These are phyloP conservation scores for Aspergillus flavus DNA, from an alignment of 2,329 filamentous ascomycete species.

Conservation along the genomic window DNA sequence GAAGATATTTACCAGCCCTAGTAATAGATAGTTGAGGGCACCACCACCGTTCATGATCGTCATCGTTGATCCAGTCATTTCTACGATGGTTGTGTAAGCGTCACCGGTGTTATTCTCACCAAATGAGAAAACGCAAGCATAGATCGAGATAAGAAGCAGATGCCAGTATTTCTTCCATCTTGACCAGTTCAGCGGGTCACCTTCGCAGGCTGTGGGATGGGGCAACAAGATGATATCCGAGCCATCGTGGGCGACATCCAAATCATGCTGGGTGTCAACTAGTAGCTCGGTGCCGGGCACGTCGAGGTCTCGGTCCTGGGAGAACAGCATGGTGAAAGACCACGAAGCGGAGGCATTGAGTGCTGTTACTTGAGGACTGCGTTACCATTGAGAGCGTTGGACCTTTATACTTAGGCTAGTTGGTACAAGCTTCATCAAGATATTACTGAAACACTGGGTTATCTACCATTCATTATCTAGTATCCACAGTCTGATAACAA, in stretches of 20 bases:
- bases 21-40: background rate
- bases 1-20: background rate
- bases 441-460: background rate
- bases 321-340: background rate
- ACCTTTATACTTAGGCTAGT: background rate
- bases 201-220: background rate
- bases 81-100: background rate
- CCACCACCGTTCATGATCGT: background rate
- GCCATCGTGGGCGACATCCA: background rate
- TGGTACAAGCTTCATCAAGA: background rate
- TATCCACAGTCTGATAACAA: background rate
- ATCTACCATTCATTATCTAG: background rate
- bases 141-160: background rate
- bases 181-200: background rate
- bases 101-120: background rate
- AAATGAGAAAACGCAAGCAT: background rate
- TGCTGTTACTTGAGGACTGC: no score
- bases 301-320: constrained; percentile 2
- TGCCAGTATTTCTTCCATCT: constrained; percentile 1
- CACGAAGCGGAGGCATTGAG: background rate
- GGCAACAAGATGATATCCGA: background rate
- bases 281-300: constrained; percentile 3
- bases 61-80: background rate
- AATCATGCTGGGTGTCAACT: background rate
- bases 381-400: background rate